Evolutionary conservation across 768 basidiomycete species (phyloP), one percentile per base, ranked within the genome.

Genomic region (Naganishia randhawae): DNA sequence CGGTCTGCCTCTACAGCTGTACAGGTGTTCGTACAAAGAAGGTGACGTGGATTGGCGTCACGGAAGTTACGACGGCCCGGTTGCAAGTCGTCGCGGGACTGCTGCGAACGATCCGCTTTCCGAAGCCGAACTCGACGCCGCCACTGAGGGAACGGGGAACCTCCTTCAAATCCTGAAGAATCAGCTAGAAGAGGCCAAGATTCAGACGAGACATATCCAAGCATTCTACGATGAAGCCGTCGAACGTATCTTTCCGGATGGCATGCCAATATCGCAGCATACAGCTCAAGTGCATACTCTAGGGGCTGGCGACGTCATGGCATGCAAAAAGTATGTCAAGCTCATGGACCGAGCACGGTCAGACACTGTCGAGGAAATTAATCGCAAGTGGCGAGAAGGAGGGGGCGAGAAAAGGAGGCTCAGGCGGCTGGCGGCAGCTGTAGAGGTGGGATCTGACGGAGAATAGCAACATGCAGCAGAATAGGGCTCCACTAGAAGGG

Each of bases 1-100:
- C 72, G 88, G 86, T 0, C 83, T 96, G 0, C 94, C 95, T 1
- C 85, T 99, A 42, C 85, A 97, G 80, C 85, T 98, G 16, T 95
- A 92, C 89, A 88, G 91, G 29, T 94, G 92, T 75, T 86, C 83
- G 0, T 97, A 91, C 78, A 80, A 83, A 35, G 84, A 84, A 31
- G 82, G 81, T 19, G 86, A 86, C 42, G 83, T 94, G 9, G 81
- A 83, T 64, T 97, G 95, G 94, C 85, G 86, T 62, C 86, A 84
- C 3, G 85, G 85, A 25, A 81, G 80, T 5, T 81, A 83, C 32
- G 83, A 82, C 48, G 77, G 78, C 1, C 73, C 73, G 2, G 74
- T 67, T 16, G 1, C 71, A 71, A 54, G 48, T 55, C 68, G 52
- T 27, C 68, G 66, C 33, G 25, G 69, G 32, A 7, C n/a, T 22